Percentiles rank a stretch among this genome's conserved stretches.
phyloP scores from a whole-genome alignment of 805 yeast species.

The Starmera dryadoides region DNA sequence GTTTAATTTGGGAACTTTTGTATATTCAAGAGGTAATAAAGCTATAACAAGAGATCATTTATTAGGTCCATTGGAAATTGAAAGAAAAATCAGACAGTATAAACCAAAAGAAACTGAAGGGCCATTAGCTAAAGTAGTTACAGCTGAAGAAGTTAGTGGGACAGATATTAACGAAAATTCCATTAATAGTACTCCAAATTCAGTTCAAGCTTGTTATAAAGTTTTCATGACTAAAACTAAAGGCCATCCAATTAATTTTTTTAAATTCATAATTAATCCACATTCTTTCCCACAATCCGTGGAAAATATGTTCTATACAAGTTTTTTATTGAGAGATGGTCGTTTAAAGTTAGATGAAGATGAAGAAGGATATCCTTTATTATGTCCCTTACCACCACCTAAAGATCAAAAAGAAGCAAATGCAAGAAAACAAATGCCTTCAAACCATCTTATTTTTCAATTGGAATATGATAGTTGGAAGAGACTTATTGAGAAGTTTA shows the following conservation, averaged over 20 bases:
- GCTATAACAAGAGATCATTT: constrained; percentile 53
- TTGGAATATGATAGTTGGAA: constrained; percentile 65
- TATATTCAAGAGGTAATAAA: constrained; percentile 35
- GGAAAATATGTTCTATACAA: constrained; percentile 77
- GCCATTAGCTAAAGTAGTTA: constrained; percentile 30
- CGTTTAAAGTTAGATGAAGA: constrained; percentile 48
- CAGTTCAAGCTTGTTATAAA: constrained; percentile 49
- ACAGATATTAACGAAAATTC: constrained; percentile 42
- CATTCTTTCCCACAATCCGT: constrained; percentile 68
- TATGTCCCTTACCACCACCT: constrained; percentile 24
- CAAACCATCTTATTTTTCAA: constrained; percentile 65
- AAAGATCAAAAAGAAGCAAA: constrained; percentile 16
- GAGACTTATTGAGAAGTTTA: constrained; percentile 41
- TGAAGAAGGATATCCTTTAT: constrained; percentile 36
- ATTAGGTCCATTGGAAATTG: constrained; percentile 63
- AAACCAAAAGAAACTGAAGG: constrained; percentile 37
- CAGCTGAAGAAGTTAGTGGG: constrained; percentile 49
- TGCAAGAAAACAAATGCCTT: constrained; percentile 21
- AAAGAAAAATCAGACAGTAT: constrained; percentile 34
- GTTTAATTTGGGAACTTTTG: constrained; percentile 50
- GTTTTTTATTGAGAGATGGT: constrained; percentile 75
- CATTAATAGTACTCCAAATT: constrained; percentile 56
- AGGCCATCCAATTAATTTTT: constrained; percentile 44
- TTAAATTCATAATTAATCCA: constrained; percentile 68
- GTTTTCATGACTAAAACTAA: constrained; percentile 27